phyloP scores from a whole-genome alignment of 768 basidiomycete species.

The Pulveroboletus sp. region DNA sequence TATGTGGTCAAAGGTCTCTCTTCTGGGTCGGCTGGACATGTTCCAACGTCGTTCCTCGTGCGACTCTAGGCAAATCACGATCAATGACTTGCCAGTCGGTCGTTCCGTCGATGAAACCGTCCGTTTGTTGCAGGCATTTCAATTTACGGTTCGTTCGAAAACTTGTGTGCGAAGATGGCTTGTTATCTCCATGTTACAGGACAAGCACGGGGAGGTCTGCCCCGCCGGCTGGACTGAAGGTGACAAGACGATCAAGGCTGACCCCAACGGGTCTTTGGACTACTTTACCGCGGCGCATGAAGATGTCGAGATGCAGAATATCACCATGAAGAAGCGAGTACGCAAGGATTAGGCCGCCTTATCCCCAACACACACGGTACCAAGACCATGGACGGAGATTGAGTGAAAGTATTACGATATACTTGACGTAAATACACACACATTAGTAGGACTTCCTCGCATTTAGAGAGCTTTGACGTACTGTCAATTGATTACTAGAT shows the following conservation, averaged over 20 bases:
- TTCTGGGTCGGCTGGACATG: not conserved
- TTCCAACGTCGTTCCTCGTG: not conserved
- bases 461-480: not conserved
- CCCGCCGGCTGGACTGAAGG: constrained; percentile 88
- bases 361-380: not conserved
- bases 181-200: constrained; percentile 32
- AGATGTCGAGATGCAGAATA: constrained; percentile 33
- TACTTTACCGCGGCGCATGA: constrained; percentile 50
- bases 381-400: not conserved
- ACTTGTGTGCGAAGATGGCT: not conserved
- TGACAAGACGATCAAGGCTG: constrained; percentile 74
- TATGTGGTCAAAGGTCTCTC: constrained; percentile 13
- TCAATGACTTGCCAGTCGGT: constrained; percentile 94
- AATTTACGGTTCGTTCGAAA: constrained; percentile 60
- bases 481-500: not conserved
- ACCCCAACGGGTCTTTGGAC: constrained; percentile 66
- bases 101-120: constrained; percentile 92
- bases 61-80: constrained; percentile 64
- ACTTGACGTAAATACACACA: not conserved
- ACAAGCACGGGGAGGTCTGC: constrained; percentile 89
- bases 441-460: not conserved
- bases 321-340: constrained; percentile 50
- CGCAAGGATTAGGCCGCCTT: constrained; percentile 41
- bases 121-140: constrained; percentile 90
- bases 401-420: not conserved